Conservation (phyloP, 768 basidiomycete genomes). For the Calocybe gangraenosa region DNA sequence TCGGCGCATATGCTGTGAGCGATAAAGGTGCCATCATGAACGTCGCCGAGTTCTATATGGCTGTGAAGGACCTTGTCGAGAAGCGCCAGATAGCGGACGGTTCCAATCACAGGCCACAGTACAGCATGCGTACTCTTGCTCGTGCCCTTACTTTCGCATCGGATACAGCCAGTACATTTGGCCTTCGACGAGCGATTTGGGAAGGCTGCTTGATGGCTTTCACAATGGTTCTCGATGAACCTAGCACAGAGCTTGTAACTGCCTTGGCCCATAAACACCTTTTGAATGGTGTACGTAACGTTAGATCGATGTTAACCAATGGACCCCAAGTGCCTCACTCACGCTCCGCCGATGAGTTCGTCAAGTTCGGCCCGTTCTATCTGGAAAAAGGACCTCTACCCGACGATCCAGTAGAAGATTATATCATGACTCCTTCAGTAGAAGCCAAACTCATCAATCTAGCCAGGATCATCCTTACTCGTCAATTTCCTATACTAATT, state of each 20-base stretch:
- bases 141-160: conserved; percentile 89
- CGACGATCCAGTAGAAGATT: conserved; percentile 66
- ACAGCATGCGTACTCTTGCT: conserved; percentile 93
- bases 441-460: conserved; percentile 91
- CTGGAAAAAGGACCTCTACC: conserved; percentile 73
- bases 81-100: conserved; percentile 86
- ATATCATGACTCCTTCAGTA: conserved; percentile 94
- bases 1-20: conserved; percentile 75
- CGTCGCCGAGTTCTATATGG: conserved; percentile 84
- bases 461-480: conserved; percentile 85
- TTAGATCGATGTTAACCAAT: conserved; percentile 67
- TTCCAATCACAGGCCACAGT: conserved; percentile 89
- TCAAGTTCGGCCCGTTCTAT: conserved; percentile 92
- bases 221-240: conserved; percentile 85
- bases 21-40: conserved; percentile 89
- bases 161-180: conserved; percentile 71
- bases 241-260: conserved; percentile 64
- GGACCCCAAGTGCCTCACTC: conserved; percentile 54
- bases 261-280: conserved; percentile 73
- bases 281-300: conserved; percentile 75
- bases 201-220: conserved; percentile 98
- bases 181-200: conserved; percentile 85
- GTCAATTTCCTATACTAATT: conserved; percentile 90
- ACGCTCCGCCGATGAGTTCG: conserved; percentile 47
- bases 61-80: conserved; percentile 73